phyloP scores from a whole-genome alignment of 768 basidiomycete species.

The Agaricus bisporus region DNA sequence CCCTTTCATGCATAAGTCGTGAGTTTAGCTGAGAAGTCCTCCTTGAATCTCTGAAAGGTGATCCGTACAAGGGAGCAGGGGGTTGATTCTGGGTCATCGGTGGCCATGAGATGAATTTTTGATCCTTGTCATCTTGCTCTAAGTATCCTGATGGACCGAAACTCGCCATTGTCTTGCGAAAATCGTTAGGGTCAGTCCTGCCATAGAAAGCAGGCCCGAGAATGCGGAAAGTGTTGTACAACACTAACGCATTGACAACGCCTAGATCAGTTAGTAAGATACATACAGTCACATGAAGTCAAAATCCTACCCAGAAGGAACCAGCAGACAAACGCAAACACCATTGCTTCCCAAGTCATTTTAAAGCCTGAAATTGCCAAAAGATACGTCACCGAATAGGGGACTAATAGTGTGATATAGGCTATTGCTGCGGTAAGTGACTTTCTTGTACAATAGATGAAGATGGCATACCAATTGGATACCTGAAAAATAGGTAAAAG shows the following conservation, averaged over 20 bases:
- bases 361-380: slow-evolving; percentile 39
- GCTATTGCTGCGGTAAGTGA: slow-evolving; percentile 29
- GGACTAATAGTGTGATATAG: slow-evolving; percentile 53
- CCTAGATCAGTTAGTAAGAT: slow-evolving; percentile 31
- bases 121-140: slow-evolving; percentile 13
- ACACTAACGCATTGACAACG: slow-evolving; percentile 55
- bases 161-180: slow-evolving; percentile 25
- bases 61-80: slow-evolving; percentile 1
- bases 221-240: slow-evolving; percentile 64
- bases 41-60: not conserved
- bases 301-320: slow-evolving; percentile 45
- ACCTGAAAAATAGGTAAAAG: slow-evolving; percentile 32
- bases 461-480: slow-evolving; percentile 44
- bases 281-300: not conserved
- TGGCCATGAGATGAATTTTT: not conserved
- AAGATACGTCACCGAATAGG: slow-evolving; percentile 48
- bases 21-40: not conserved
- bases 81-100: not conserved
- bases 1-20: not conserved
- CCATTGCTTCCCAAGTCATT: slow-evolving; percentile 39
- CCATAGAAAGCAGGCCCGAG: slow-evolving; percentile 46
- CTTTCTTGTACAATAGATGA: not conserved
- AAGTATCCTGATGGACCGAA: slow-evolving; percentile 18
- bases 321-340: slow-evolving; percentile 47
- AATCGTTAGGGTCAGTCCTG: slow-evolving; percentile 17